Evolutionary conservation across 78 protist genomes (phyloP), one percentile per base, ranked within the genome.

Genomic region (Dictyostelium brefeldianum): DNA sequence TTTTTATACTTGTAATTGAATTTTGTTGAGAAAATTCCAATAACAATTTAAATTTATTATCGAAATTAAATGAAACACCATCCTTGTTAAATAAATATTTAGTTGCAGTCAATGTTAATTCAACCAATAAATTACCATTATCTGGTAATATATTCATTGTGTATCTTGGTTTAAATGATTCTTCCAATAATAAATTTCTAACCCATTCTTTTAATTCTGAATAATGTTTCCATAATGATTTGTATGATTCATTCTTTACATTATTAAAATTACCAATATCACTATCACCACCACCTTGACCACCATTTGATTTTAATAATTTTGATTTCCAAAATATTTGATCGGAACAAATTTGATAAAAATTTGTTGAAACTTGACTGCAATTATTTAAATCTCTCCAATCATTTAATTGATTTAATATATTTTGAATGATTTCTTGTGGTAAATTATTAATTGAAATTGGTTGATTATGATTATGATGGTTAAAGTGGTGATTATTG

Each of bases 61-160:
- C 85, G 41, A 87, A 87, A 57, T 77, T 87, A 70, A 87, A 87
- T 9, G 93, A 87, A 7, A 43, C 25, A 41, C 93, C 93, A 36
- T 87, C 93, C 43, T 87, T 87, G 78, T 87, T 87, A 50, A 87
- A 87, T 10, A 87, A 75, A 51, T 87, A 87, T 43, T 87, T 87
- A 0, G 81, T 87, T 1, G 93, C 57, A 0, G 83, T 87, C 8
- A 87, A 62, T 20, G 93, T 53, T 27, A 87, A 18, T 50, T 74
- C 84, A 8, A 87, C 93, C 6, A 43, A 43, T 6, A 87, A 41
- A 51, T 47, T 59, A 53, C 84, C 78, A 50, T 22, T 74, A 6
- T 11, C 4, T 43, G 78, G 62, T 20, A 25, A 12, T 18, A 87
- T 64, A 25, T 51, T 22, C 54, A 78, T 47, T 4, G 27, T 20